phyloP scores from a whole-genome alignment of 176 grass and related monocot species.

The Cenchrus purpureus region DNA sequence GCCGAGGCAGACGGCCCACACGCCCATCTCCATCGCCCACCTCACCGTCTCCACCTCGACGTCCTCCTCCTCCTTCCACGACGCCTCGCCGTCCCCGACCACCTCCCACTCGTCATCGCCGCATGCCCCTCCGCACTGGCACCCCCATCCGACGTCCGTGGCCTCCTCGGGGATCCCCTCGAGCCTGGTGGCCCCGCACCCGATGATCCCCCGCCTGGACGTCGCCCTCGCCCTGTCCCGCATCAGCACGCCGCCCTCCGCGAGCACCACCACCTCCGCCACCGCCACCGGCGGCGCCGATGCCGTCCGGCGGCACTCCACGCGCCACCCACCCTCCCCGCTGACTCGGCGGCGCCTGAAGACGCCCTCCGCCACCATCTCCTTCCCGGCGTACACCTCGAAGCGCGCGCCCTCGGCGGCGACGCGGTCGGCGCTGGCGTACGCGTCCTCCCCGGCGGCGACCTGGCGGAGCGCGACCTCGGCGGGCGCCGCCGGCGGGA shows the following conservation, averaged over 20 bases:
- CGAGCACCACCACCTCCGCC: slow-evolving; percentile 51
- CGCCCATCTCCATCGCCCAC: slow-evolving; percentile 72
- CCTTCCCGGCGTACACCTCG: slow-evolving; percentile 52
- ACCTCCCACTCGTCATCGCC: slow-evolving; percentile 51
- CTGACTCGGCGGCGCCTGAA: slow-evolving; percentile 29
- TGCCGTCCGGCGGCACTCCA: slow-evolving; percentile 36
- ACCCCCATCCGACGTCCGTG: slow-evolving; percentile 23
- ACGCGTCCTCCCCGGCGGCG: background rate
- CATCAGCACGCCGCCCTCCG: slow-evolving; percentile 41
- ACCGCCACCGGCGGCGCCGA: background rate
- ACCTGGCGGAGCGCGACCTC: slow-evolving; percentile 38
- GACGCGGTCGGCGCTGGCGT: slow-evolving; percentile 60
- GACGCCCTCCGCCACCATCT: slow-evolving; percentile 28
- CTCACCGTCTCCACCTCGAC: slow-evolving; percentile 50
- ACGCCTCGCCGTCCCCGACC: slow-evolving; percentile 9
- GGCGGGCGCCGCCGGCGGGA: slow-evolving; percentile 42
- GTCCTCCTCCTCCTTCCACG: background rate
- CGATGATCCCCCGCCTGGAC: background rate
- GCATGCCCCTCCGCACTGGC: slow-evolving; percentile 31
- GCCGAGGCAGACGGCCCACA: slow-evolving; percentile 61
- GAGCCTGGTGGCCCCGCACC: slow-evolving; percentile 32
- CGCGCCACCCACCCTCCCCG: slow-evolving; percentile 32
- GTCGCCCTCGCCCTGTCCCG: slow-evolving; percentile 23
- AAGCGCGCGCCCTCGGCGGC: slow-evolving; percentile 57
- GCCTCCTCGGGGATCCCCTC: slow-evolving; percentile 64